phyloP scores from a whole-genome alignment of 1,139 yeast genomes.

The Kazachstania sp. region DNA sequence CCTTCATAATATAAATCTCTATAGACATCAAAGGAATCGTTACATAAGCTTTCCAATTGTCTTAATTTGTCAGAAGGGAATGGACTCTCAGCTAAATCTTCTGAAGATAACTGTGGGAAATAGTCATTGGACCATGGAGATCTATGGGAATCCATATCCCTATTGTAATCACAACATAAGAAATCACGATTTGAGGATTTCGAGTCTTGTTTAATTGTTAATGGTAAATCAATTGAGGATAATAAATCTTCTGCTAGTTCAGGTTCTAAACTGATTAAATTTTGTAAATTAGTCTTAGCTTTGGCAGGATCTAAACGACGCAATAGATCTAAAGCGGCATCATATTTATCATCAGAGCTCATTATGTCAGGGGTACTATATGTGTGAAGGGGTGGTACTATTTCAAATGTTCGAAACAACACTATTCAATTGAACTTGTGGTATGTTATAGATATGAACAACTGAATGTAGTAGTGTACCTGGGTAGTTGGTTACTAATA shows the following conservation, averaged over 20 bases:
- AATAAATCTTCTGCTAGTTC: constrained; percentile 79
- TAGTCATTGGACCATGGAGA: constrained; percentile 88
- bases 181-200: constrained; percentile 44
- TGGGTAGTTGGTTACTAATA: no score
- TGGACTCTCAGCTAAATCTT: constrained; percentile 57
- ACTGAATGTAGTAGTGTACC: no score
- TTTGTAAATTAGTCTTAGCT: constrained; percentile 52
- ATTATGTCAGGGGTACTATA: not conserved
- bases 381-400: no score
- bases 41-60: constrained; percentile 69
- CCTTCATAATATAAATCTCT: constrained; percentile 94
- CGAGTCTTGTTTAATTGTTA: constrained; percentile 49
- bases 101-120: constrained; percentile 50
- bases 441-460: no score
- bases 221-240: constrained; percentile 82
- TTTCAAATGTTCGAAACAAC: not conserved
- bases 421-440: no score
- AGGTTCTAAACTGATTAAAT: constrained; percentile 70
- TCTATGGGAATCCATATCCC: constrained; percentile 88
- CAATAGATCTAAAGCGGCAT: constrained; percentile 79
- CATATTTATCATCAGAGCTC: constrained; percentile 54
- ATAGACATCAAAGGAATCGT: constrained; percentile 87
- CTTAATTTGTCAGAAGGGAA: constrained; percentile 63
- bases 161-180: constrained; percentile 85
- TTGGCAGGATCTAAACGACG: constrained; percentile 78